Evolutionary conservation across 495 filamentous ascomycete species (phyloP), one percentile per base, ranked within the genome.

Genomic region (Penicillium parvum): DNA sequence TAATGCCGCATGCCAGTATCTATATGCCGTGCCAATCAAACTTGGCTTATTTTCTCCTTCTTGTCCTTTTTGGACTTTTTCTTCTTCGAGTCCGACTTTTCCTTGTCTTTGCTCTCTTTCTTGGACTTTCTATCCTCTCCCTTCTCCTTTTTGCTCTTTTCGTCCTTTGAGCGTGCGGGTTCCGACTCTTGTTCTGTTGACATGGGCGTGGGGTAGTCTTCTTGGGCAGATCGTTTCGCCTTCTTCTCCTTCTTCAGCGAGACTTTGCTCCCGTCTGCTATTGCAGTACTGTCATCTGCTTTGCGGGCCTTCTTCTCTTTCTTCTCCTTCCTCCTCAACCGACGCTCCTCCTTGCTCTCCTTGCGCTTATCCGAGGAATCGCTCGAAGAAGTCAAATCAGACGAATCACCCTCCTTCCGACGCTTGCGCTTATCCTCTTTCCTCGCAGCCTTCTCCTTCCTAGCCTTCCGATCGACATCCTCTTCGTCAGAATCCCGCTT

Each of bases 171-270:
- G n/a, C n/a, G 21, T 23, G 29, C 22, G 15, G 49, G 40, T 7
- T 58, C 58, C 5, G 34, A 40, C 15, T 64, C 66, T 19, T 30
- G 41, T 11, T 66, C 67, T 5, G 54, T 71, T 35, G 64, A 66
- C 28, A 52, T 33, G n/a, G 67, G 65, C n/a, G 65, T 69, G 16
- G 67, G 64, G 46, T 69, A 71, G 23, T 64, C 57, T 8, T 58
- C 61, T 29, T 65, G 61, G 4, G 45, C 40, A 7, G 47, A 34
- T 26, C 43, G 40, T 40, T 57, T 49, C n/a, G 47, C 52, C 39
- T 55, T 53, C 37, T 52, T 53, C 33, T 6, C 45, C 53, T 11
- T 55, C 55, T 52, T 17, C 25, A 8, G 3, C n/a, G n/a, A 27
- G 25, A 7, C 25, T 27, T 27, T 3, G 9, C 25, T 40, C 50